These are phyloP conservation scores for Sugiyamaella castrensis DNA, from an alignment of 1,139 yeast genomes.

Conservation along the genomic window DNA sequence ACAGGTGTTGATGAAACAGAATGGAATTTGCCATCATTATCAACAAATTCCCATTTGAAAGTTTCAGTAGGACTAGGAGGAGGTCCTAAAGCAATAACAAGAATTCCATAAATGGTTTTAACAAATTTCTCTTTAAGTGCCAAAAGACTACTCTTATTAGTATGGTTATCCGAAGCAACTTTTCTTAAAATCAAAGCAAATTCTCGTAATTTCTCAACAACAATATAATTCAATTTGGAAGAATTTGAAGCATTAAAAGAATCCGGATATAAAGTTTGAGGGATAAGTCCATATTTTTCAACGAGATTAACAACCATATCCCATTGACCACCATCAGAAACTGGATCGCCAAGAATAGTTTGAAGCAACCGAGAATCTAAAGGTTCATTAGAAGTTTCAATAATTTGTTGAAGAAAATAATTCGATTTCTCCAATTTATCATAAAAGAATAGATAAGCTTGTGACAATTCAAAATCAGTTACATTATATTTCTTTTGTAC, in stretches of 20 bases:
- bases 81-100: conserved; percentile 56
- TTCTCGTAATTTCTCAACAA: conserved; percentile 59
- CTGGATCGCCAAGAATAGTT: conserved; percentile 49
- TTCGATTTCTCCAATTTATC: conserved; percentile 60
- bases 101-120: conserved; percentile 51
- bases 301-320: conserved; percentile 64
- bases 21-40: conserved; percentile 53
- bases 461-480: conserved; percentile 57
- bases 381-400: conserved; percentile 52
- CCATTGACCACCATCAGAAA: conserved; percentile 72
- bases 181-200: conserved; percentile 55
- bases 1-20: conserved; percentile 49
- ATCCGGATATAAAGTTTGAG: conserved; percentile 59
- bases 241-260: conserved; percentile 55
- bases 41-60: conserved; percentile 59
- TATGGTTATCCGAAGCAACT: conserved; percentile 27
- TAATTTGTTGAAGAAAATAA: conserved; percentile 55
- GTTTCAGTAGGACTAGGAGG: conserved; percentile 58
- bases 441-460: conserved; percentile 53
- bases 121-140: conserved; percentile 49
- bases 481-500: conserved; percentile 54
- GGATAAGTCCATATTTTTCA: conserved; percentile 60
- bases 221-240: conserved; percentile 48
- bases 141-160: conserved; percentile 34
- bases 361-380: conserved; percentile 56